These are phyloP conservation scores for Sclerotinia spermophila DNA, from an alignment of 2,329 filamentous ascomycete genomes.

Conservation along the genomic window DNA sequence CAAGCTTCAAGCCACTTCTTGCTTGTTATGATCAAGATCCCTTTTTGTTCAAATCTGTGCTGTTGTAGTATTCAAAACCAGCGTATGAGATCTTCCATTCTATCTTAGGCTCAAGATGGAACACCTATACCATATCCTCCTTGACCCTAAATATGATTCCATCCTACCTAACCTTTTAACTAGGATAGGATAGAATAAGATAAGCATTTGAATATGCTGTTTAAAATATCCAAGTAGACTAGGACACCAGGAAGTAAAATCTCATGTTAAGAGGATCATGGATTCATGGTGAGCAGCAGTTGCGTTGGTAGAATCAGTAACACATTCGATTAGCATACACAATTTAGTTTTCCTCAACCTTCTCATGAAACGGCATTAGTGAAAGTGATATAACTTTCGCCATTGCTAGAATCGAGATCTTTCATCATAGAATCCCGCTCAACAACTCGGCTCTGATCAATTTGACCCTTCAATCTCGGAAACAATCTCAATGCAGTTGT, in stretches of 20 bases:
- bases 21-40: background rate
- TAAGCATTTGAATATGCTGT: too few species aligned
- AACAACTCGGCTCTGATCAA: background rate
- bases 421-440: too few species aligned
- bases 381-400: too few species aligned
- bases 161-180: too few species aligned
- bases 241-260: background rate
- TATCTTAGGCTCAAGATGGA: too few species aligned
- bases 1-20: background rate
- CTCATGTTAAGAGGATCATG: fast-evolving
- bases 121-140: too few species aligned
- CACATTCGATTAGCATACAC: background rate
- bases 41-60: background rate
- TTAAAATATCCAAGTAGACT: background rate
- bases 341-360: too few species aligned
- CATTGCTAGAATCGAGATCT: background rate
- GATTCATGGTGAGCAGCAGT: background rate
- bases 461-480: background rate
- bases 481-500: background rate
- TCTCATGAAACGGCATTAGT: background rate
- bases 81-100: too few species aligned
- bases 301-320: background rate
- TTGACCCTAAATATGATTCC: too few species aligned
- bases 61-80: too few species aligned
- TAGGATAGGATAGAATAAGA: too few species aligned